Conservation (phyloP, 179 eudicot genomes). For the Actinidia arguta region DNA sequence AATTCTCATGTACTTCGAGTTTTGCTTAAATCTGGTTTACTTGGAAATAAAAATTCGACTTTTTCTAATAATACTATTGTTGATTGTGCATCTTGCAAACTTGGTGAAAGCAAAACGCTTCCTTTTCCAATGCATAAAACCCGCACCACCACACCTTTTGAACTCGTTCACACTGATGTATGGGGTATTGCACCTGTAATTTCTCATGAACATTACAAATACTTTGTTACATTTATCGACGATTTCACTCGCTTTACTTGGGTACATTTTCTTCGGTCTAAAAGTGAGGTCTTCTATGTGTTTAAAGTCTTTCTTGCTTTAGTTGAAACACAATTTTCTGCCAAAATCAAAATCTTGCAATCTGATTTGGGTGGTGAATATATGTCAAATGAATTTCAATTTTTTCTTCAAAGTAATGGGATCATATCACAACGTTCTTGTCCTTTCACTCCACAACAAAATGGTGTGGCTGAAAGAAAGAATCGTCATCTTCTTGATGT, state of each 20-base stretch:
- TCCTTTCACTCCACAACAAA: slow-evolving; percentile 8
- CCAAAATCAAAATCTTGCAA: too few relatives aligned
- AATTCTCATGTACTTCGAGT: neutral
- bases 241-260: neutral
- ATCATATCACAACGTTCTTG: slow-evolving; percentile 1
- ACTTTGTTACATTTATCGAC: slow-evolving; percentile 2
- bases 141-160: neutral
- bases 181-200: slow-evolving; percentile 11
- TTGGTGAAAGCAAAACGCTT: slow-evolving; percentile 15
- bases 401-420: neutral
- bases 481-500: too few relatives aligned
- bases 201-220: neutral
- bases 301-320: neutral
- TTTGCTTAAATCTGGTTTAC: slow-evolving; percentile 8
- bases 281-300: neutral
- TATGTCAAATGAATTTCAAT: too few relatives aligned
- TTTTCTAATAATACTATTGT: neutral
- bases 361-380: too few relatives aligned
- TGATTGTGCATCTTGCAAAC: neutral
- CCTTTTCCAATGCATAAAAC: neutral
- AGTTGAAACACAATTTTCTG: slow-evolving; percentile 7
- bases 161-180: slow-evolving; percentile 6
- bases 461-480: too few relatives aligned
- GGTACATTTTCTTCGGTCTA: neutral
- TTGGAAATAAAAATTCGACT: neutral